These are phyloP conservation scores for Hypericum androsaemum DNA, from an alignment of 345 rosid species.

Conservation along the genomic window DNA sequence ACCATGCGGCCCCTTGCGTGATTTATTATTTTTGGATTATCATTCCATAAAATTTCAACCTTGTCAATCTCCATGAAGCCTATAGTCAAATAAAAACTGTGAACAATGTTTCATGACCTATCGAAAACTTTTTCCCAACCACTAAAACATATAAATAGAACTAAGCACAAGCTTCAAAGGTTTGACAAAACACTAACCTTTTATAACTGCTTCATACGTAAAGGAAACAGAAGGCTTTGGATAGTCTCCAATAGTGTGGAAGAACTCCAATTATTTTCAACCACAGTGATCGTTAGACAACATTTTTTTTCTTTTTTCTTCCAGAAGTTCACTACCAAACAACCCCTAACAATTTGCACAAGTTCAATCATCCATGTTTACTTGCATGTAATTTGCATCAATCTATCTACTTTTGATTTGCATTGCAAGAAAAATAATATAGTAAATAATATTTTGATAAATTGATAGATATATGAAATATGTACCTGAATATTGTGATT, in stretches of 20 bases:
- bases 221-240: conserved; percentile 42
- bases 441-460: conserved; percentile 40
- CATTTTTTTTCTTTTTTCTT: conserved; percentile 32
- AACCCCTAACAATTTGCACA: conserved; percentile 26
- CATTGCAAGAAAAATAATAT: conserved; percentile 39
- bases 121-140: background rate
- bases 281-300: conserved; percentile 44
- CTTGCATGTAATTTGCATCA: conserved; percentile 39
- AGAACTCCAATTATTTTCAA: conserved; percentile 31
- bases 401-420: conserved; percentile 26
- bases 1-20: conserved; percentile 25
- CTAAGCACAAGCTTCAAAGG: background rate
- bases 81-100: conserved; percentile 15
- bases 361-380: too few species aligned
- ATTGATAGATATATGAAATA: conserved; percentile 40
- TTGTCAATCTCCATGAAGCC: conserved; percentile 69
- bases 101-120: conserved; percentile 1
- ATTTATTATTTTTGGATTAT: conserved; percentile 30
- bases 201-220: conserved; percentile 49
- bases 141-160: background rate
- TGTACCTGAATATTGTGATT: conserved; percentile 34
- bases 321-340: conserved; percentile 22
- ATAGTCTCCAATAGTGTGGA: conserved; percentile 29
- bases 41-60: conserved; percentile 75
- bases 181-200: conserved; percentile 28